Evolutionary conservation across 2,329 filamentous ascomycete genomes (phyloP).

Genomic region (Fusarium albidum): DNA sequence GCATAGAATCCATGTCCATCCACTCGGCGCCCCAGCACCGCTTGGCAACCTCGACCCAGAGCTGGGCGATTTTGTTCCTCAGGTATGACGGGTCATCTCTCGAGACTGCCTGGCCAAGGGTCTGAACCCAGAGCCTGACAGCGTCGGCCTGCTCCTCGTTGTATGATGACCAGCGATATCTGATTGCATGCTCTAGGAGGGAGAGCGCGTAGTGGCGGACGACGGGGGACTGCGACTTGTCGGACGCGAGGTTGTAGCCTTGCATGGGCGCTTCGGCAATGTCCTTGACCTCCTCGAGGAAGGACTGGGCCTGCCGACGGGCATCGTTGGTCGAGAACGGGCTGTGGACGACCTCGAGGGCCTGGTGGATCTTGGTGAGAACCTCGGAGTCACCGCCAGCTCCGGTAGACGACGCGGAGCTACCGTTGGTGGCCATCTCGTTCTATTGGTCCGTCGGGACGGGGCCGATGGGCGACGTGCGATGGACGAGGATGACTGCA

Average conservation of each 20-base stretch:
- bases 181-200: constrained; percentile 87
- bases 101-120: constrained; percentile 76
- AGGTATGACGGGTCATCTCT: constrained; percentile 81
- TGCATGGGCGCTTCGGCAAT: constrained; percentile 81
- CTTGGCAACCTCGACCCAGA: constrained; percentile 96
- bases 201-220: constrained; percentile 95
- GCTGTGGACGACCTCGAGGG: constrained; percentile 87
- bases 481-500: constrained; percentile 17
- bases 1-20: constrained; percentile 90
- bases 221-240: constrained; percentile 77
- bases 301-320: constrained; percentile 82
- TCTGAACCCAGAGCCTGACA: constrained; percentile 79
- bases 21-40: constrained; percentile 91
- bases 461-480: constrained; percentile 10
- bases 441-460: constrained; percentile 28
- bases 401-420: constrained; percentile 41
- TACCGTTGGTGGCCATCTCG: constrained; percentile 49
- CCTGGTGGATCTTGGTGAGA: constrained; percentile 78
- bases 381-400: constrained; percentile 53
- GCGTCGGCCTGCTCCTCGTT: constrained; percentile 70
- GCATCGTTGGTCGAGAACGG: constrained; percentile 81
- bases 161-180: constrained; percentile 83
- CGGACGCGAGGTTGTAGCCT: constrained; percentile 83
- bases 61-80: constrained; percentile 90
- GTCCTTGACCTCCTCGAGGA: constrained; percentile 86